phyloP scores from a whole-genome alignment of 345 rosid species.

The Corymbia maculata region DNA sequence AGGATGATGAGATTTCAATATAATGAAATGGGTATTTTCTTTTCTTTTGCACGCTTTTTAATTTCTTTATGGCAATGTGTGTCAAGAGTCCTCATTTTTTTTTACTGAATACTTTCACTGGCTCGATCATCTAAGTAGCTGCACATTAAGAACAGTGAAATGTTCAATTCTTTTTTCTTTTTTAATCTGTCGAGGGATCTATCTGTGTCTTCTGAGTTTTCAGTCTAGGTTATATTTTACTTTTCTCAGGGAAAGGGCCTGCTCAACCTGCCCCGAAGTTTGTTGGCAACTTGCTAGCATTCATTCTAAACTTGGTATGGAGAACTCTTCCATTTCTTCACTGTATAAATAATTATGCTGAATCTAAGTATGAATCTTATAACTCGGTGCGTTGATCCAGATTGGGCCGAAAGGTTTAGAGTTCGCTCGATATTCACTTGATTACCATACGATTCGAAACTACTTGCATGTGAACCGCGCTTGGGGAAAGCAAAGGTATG shows the following conservation, averaged over 20 bases:
- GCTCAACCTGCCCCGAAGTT: constrained; percentile 79
- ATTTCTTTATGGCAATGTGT: neutral
- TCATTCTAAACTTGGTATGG: constrained; percentile 67
- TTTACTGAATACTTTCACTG: neutral
- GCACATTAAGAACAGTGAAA: neutral
- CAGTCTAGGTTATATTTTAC: neutral
- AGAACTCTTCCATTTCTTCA: neutral
- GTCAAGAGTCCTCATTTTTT: neutral
- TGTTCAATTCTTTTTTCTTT: neutral
- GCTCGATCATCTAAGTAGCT: neutral
- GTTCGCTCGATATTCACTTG: constrained; percentile 91
- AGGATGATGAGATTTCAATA: neutral
- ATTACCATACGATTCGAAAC: constrained; percentile 95
- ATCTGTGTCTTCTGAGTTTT: neutral
- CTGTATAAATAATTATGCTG: neutral
- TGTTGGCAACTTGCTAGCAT: constrained; percentile 74
- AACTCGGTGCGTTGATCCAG: constrained; percentile 21
- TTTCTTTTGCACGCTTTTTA: neutral
- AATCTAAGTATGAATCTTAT: neutral
- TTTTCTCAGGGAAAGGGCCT: constrained; percentile 72
- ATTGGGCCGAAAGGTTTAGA: constrained; percentile 95
- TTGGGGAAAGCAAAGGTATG: constrained; percentile 86
- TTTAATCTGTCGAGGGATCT: neutral
- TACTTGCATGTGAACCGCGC: constrained; percentile 61
- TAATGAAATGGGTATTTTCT: neutral